Base-by-base conservation (phyloP, 2,329 filamentous ascomycete species). In the Aspergillus fischeri region DNA sequence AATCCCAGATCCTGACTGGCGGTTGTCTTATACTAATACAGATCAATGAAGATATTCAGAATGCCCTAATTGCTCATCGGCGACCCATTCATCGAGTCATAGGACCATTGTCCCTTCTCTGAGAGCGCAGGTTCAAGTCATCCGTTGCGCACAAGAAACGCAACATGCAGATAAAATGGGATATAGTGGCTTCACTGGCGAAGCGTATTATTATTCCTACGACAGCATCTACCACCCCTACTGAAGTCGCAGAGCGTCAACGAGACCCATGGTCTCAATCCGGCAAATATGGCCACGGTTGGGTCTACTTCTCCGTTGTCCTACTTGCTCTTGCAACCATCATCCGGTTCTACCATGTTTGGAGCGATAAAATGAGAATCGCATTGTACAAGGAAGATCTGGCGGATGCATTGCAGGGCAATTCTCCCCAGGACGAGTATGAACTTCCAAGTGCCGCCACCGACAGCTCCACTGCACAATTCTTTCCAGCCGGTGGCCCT, bases 331-430 rank as follows among this genome's bases (percentile, higher is more conserved):
- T 85, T 54, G 86, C 92, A 4, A 77, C 89, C 10, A 67, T 88
- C 10, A 80, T 93, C 70, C 86, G 91, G 63, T 81, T 90, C 70
- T 96, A 92, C 81, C 89, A 96, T 74, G 87, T 89, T 65, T 96
- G 91, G 88, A 91, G 92, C 66, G 92, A 97, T 78, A 95, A 94
- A 77, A 91, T 96, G 63, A 86, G 92, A 64, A 90, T 92, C 64
- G 92, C 91, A 61, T 85, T 94, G 59, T 90, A 94, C 77, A 93
- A 95, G 77, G 87, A 94, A 69, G 86, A 91, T 70, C 81, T 90
- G 66, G 82, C 90, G 68, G 82, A 86, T 84, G 70, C 83, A 72
- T 79, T 52, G 63, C 83, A 49, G 81, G 86, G 74, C 63, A 77
- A 75, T 21, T 82, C 82, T 56, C 81, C 81, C 21, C 79, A 81